Evolutionary conservation across 2,329 filamentous ascomycete genomes (phyloP).

Genomic region (Arthrocladium fulminans): DNA sequence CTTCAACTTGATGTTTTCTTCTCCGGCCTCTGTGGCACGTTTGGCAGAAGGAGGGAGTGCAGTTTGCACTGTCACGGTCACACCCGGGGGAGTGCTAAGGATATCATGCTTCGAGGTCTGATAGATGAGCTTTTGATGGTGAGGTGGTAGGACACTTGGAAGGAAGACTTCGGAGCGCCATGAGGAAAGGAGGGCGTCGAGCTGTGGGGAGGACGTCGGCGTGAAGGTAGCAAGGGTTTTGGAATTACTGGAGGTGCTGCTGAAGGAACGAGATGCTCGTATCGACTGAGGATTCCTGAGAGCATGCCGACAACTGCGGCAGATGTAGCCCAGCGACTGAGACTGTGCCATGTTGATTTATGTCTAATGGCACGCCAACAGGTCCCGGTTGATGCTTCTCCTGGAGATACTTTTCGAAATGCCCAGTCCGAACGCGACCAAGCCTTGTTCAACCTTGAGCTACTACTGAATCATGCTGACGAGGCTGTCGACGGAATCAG

Average conservation of each 20-base stretch:
- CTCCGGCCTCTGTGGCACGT: conserved; percentile 19
- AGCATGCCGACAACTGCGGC: conserved; percentile 24
- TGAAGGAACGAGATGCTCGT: conserved; percentile 13
- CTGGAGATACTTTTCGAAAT: no score
- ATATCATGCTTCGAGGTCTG: conserved; percentile 28
- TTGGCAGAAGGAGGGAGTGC: neutral
- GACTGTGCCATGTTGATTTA: conserved; percentile 29
- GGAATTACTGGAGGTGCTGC: conserved; percentile 13
- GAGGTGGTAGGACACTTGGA: conserved; percentile 30
- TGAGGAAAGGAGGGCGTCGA: conserved; percentile 32
- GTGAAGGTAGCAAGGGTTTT: conserved; percentile 32
- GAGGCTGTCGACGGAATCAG: no score
- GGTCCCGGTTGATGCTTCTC: neutral
- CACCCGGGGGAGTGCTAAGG: conserved; percentile 32
- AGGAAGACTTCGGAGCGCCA: conserved; percentile 39
- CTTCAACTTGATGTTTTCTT: conserved; percentile 32
- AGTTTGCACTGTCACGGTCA: conserved; percentile 30
- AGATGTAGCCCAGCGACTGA: conserved; percentile 32
- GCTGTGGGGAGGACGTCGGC: conserved; percentile 32
- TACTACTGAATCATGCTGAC: no score
- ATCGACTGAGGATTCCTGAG: neutral
- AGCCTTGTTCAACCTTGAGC: no score
- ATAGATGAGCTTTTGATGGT: conserved; percentile 34
- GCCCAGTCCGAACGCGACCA: neutral
- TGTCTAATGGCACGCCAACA: neutral